Base-by-base conservation (phyloP, 2,329 filamentous ascomycete species). In the Lasiodiplodia citricola region DNA sequence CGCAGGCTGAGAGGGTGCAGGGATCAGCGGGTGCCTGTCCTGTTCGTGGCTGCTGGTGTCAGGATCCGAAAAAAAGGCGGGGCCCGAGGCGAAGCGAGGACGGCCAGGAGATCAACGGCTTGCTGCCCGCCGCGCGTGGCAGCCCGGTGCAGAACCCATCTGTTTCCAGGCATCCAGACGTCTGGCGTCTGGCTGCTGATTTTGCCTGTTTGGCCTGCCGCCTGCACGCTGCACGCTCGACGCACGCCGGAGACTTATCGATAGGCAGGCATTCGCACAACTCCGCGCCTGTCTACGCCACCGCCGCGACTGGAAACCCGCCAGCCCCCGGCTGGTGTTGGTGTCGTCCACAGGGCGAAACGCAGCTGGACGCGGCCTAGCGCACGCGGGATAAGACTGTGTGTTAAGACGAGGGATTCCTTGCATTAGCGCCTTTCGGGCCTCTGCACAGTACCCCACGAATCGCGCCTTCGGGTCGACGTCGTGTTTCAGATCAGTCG, bases 391-490 rank as follows among this genome's bases (percentile, higher is more conserved):
- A 51, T 63, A 63, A 51, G 41, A 63, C 16, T 7, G 60, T 23
- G 60, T 64, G 63, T 66, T 56, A 66, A 55, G 63, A 55, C 63
- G 37, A 66, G 63, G 66, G 57, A 68, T 62, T 63, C 50, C 66
- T 62, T 62, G 56, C 66, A 51, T 60, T 62, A 67, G 66, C 55
- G 66, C 64, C 44, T 25, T 23, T 31, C n/a, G 38, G 38, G 47
- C n/a, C 56, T 62, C 18, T 55, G 56, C 66, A 55, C 28, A 44
- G 23, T 68, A 63, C 66, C 66, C 66, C 66, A 68, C 66, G 66
- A 68, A 68, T 68, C 66, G 57, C 66, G 50, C 66, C 56, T 62
- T 68, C 66, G 66, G 66, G 66, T 68, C 66, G 66, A 63, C 66
- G 66, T 47, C 55, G 47, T 68, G 66, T 68, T 68, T 68, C 66